A percentile compares a stretch with the other conserved stretches of the same genome.
Conservation (phyloP, 2,329 filamentous ascomycete genomes). For the Teratosphaeria destructans region DNA sequence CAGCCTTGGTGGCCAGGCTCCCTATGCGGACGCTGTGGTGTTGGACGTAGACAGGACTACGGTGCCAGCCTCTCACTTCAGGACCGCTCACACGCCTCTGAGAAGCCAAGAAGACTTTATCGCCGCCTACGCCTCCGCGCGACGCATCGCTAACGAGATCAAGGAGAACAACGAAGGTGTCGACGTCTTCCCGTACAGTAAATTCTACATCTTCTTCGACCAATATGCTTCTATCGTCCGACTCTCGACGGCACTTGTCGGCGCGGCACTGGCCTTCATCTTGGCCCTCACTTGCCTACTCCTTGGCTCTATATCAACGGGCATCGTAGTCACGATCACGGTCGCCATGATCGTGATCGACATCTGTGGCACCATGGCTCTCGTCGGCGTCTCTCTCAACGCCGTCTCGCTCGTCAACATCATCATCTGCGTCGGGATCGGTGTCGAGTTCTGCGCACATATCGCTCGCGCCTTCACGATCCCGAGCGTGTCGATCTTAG, state of each 20-base stretch:
- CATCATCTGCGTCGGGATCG: slow-evolving; percentile 93
- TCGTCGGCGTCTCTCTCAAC: slow-evolving; percentile 81
- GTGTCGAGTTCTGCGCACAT: slow-evolving; percentile 94
- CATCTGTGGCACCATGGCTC: slow-evolving; percentile 89
- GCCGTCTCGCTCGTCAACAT: slow-evolving; percentile 92
- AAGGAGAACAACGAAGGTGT: slow-evolving; percentile 61
- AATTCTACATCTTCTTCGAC: slow-evolving; percentile 99
- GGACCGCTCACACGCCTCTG: slow-evolving; percentile 77
- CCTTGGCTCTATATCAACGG: slow-evolving; percentile 74
- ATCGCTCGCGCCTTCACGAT: slow-evolving; percentile 95
- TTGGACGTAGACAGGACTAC: slow-evolving; percentile 57
- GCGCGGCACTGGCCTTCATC: slow-evolving; percentile 75
- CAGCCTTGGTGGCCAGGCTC: slow-evolving; percentile 76
- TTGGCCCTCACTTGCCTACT: slow-evolving; percentile 69
- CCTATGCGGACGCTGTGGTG: slow-evolving; percentile 76
- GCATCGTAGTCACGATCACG: slow-evolving; percentile 69
- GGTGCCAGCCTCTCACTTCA: slow-evolving; percentile 80
- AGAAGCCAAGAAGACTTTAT: slow-evolving; percentile 90
- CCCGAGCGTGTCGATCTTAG: slow-evolving; percentile 71
- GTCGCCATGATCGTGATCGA: slow-evolving; percentile 91
- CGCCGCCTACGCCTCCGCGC: slow-evolving; percentile 74
- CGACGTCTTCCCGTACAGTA: slow-evolving; percentile 89
- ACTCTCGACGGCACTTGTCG: slow-evolving; percentile 68
- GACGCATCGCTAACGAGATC: slow-evolving; percentile 74
- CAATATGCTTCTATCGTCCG: slow-evolving; percentile 81